A percentile compares a stretch with the other conserved stretches of the same genome.
Evolutionary conservation across 1,139 yeast species (phyloP).

Genomic region (Pichia sp.): DNA sequence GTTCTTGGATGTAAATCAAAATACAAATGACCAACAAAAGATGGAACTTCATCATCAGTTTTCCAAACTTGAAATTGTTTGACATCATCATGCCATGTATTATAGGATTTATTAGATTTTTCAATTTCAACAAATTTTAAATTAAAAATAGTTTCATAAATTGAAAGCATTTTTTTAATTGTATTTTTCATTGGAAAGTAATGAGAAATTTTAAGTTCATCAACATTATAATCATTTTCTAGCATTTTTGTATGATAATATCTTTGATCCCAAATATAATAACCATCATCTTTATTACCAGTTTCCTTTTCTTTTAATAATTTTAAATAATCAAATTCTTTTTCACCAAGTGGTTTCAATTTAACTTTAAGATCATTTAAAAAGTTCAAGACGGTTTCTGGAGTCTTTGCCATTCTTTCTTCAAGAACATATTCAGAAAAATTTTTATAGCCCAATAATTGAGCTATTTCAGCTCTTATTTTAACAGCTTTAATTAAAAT

Average conservation of each 20-base stretch:
- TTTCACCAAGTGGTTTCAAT: slow-evolving; percentile 50
- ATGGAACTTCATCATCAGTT: slow-evolving; percentile 44
- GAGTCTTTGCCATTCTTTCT: slow-evolving; percentile 72
- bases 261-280: slow-evolving; percentile 70
- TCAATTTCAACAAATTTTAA: slow-evolving; percentile 54
- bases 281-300: slow-evolving; percentile 34
- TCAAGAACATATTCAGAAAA: slow-evolving; percentile 68
- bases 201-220: slow-evolving; percentile 64
- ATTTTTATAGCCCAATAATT: slow-evolving; percentile 56
- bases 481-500: slow-evolving; percentile 54
- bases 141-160: slow-evolving; percentile 63
- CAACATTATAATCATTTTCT: slow-evolving; percentile 65
- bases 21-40: slow-evolving; percentile 71
- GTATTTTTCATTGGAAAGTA: slow-evolving; percentile 72
- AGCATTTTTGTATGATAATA: slow-evolving; percentile 60
- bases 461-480: slow-evolving; percentile 57
- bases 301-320: slow-evolving; percentile 49
- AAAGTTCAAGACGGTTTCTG: slow-evolving; percentile 53
- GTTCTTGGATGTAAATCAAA: slow-evolving; percentile 81
- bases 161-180: slow-evolving; percentile 57
- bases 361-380: slow-evolving; percentile 55
- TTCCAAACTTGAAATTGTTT: slow-evolving; percentile 71
- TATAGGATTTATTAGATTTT: slow-evolving; percentile 30
- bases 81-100: slow-evolving; percentile 75
- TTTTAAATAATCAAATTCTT: slow-evolving; percentile 47